phyloP scores from a whole-genome alignment of 306 rosid genomes.

The Betula pendula region DNA sequence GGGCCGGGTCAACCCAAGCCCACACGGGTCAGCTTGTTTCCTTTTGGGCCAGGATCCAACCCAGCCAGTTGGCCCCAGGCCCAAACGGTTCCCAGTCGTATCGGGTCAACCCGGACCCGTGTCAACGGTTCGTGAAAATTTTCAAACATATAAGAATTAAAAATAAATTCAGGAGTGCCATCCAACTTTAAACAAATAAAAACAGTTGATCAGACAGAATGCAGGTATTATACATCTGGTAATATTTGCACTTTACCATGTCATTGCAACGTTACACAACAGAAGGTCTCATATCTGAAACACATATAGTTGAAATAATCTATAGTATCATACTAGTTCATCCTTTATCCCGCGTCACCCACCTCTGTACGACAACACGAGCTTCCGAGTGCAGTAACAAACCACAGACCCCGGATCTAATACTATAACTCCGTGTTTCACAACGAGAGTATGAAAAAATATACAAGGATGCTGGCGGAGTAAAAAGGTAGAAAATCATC shows the following conservation, averaged over 20 bases:
- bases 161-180: neutral
- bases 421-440: too few species aligned
- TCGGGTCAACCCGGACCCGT: too few species aligned
- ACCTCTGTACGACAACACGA: too few species aligned
- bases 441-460: slow-evolving; percentile 9
- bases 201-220: neutral
- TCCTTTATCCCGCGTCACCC: too few species aligned
- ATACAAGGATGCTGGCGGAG: slow-evolving; percentile 7
- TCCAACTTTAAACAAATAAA: neutral
- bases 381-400: too few species aligned
- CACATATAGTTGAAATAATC: neutral
- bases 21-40: too few species aligned
- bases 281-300: neutral
- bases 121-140: too few species aligned
- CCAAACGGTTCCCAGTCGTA: too few species aligned
- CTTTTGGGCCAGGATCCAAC: too few species aligned
- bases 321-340: neutral
- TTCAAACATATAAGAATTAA: neutral
- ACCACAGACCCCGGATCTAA: too few species aligned
- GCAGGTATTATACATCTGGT: neutral
- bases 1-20: too few species aligned
- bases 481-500: slow-evolving; percentile 10
- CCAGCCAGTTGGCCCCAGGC: too few species aligned
- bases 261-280: neutral
- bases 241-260: neutral